Conservation (phyloP, 1,139 yeast genomes). For the Torulaspora globosa region DNA sequence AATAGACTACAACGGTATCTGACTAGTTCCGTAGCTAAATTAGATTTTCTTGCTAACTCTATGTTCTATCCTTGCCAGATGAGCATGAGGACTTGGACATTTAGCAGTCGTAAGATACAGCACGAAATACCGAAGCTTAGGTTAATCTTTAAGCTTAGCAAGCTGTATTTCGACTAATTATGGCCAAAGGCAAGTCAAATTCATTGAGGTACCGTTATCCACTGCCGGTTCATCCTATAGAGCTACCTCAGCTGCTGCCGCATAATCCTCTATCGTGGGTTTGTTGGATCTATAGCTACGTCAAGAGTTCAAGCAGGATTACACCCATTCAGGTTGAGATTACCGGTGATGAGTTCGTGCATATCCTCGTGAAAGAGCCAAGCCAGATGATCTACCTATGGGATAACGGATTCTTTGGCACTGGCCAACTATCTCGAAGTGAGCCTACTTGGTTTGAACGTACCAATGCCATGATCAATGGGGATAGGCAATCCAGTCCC, state of each 20-base stretch:
- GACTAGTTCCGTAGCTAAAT: conserved; percentile 41
- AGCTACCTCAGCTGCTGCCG: conserved; percentile 47
- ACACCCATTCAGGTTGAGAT: conserved; percentile 22
- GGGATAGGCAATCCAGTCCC: conserved; percentile 33
- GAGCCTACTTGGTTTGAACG: conserved; percentile 87
- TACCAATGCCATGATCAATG: conserved; percentile 50
- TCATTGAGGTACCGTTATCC: conserved; percentile 37
- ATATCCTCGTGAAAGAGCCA: conserved; percentile 41
- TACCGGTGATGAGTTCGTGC: conserved; percentile 19
- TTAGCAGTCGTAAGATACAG: background rate
- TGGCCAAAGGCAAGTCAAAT: conserved; percentile 37
- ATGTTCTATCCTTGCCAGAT: background rate
- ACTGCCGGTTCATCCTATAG: conserved; percentile 41
- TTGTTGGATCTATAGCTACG: conserved; percentile 41
- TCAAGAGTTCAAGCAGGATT: conserved; percentile 18
- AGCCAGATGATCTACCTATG: conserved; percentile 60
- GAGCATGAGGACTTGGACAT: background rate
- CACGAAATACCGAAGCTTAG: background rate
- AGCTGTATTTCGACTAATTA: conserved; percentile 9
- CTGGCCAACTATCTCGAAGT: conserved; percentile 81
- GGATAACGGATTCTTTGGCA: conserved; percentile 90
- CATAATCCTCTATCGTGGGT: conserved; percentile 63
- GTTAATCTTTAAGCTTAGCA: background rate
- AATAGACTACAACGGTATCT: conserved; percentile 99
- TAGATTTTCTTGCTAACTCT: background rate